These are phyloP conservation scores for Solanum hybrid DNA, from an alignment of 305 asterid species.

Conservation along the genomic window DNA sequence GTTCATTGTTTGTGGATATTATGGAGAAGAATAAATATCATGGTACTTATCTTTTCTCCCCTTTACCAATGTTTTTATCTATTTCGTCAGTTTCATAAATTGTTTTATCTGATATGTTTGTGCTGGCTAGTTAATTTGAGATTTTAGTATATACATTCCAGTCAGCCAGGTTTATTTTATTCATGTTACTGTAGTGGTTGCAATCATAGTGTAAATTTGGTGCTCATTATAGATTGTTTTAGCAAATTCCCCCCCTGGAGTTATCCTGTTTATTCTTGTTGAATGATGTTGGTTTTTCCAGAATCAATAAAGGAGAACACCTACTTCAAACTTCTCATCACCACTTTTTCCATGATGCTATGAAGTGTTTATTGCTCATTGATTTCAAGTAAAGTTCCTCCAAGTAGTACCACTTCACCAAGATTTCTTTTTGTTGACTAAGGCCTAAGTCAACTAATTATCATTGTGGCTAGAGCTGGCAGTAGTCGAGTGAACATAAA, in stretches of 20 bases:
- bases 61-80: neutral
- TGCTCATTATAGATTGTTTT: neutral
- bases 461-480: neutral
- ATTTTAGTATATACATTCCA: neutral
- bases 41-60: constrained; percentile 35
- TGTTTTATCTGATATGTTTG: neutral
- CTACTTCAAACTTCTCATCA: neutral
- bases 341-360: neutral
- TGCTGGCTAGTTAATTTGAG: neutral
- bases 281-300: neutral
- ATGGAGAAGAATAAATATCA: constrained; percentile 85
- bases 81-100: neutral
- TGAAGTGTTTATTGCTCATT: neutral
- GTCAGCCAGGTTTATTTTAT: neutral
- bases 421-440: neutral
- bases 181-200: neutral
- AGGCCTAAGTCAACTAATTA: neutral
- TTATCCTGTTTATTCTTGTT: neutral
- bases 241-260: neutral
- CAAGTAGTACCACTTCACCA: neutral
- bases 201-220: neutral
- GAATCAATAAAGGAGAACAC: neutral
- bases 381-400: neutral
- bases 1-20: constrained; percentile 59
- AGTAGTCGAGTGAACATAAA: neutral